Evolutionary conservation across 805 yeast species (phyloP).

Genomic region (Kuraishia hungarica): DNA sequence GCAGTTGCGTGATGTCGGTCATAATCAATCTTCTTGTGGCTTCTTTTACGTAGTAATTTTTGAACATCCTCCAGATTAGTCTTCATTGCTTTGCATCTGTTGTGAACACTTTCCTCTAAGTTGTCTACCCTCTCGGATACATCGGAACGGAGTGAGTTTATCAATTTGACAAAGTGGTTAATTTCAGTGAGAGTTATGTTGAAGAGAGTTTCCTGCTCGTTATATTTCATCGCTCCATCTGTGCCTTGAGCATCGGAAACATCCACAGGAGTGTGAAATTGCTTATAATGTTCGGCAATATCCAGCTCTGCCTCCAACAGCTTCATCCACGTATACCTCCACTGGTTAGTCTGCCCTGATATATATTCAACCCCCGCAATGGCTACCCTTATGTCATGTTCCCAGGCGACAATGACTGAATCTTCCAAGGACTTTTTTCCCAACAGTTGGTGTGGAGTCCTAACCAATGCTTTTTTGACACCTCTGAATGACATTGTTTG

Average conservation of each 20-base stretch:
- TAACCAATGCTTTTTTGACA: constrained; percentile 23
- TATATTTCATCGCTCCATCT: constrained; percentile 9
- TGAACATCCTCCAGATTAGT: constrained; percentile 25
- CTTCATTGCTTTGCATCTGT: constrained; percentile 30
- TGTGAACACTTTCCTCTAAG: constrained; percentile 20
- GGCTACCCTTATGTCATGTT: constrained; percentile 31
- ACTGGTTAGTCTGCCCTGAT: constrained; percentile 19
- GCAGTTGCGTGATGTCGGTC: constrained; percentile 28
- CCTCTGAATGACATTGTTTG: constrained; percentile 25
- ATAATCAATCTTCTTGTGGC: constrained; percentile 32
- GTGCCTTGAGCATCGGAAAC: constrained; percentile 15
- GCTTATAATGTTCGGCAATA: constrained; percentile 21
- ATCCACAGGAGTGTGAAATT: constrained; percentile 28
- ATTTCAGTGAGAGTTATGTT: constrained; percentile 20
- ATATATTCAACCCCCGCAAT: constrained; percentile 36
- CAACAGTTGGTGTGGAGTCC: constrained; percentile 27
- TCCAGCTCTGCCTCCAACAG: constrained; percentile 25
- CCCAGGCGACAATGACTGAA: constrained; percentile 30
- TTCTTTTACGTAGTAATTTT: constrained; percentile 34
- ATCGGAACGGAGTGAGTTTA: constrained; percentile 14
- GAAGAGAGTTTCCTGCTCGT: constrained; percentile 20
- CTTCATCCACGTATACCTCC: constrained; percentile 16
- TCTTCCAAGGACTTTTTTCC: constrained; percentile 28
- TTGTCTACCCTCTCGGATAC: constrained; percentile 13
- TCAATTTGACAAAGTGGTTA: constrained; percentile 18